A percentile compares a stretch with the other conserved stretches of the same genome.
Evolutionary conservation across 2,329 filamentous ascomycete genomes (phyloP).

Genomic region (Claviceps lovelessii): DNA sequence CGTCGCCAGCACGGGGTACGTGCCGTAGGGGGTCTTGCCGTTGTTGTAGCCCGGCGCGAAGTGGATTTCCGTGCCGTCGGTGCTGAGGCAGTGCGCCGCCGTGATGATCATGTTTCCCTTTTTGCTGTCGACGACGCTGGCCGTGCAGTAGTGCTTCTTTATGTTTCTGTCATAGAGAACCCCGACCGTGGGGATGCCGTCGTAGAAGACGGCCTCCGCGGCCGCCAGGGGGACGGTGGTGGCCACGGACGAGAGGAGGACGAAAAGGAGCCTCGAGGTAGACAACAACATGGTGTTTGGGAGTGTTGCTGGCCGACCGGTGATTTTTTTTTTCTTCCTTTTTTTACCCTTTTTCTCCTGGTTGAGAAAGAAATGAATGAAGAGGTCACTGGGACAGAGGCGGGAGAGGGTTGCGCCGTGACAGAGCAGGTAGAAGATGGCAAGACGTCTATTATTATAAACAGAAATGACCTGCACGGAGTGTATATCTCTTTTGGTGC

Average conservation of each 20-base stretch:
- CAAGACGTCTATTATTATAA: too few species aligned
- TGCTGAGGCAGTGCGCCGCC: constrained; percentile 6
- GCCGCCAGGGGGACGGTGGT: background rate
- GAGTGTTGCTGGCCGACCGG: too few species aligned
- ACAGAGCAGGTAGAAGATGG: background rate
- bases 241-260: background rate
- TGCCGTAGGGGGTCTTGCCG: constrained; percentile 6
- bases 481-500: background rate
- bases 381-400: too few species aligned
- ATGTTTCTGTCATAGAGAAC: constrained; percentile 2
- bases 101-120: constrained; percentile 6
- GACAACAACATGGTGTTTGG: background rate
- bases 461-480: background rate
- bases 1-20: constrained; percentile 4
- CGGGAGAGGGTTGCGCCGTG: too few species aligned
- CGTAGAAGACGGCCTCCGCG: constrained; percentile 2
- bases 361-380: too few species aligned
- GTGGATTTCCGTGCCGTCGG: constrained; percentile 1
- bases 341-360: too few species aligned
- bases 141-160: constrained; percentile 5
- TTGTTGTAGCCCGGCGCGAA: constrained; percentile 7
- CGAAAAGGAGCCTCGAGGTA: background rate
- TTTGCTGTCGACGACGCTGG: constrained; percentile 6
- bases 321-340: too few species aligned
- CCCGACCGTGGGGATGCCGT: constrained; percentile 5